Evolutionary conservation across 305 asterid species (phyloP), one percentile per base, ranked within the genome.

Genomic region (Rubia peregrina): DNA sequence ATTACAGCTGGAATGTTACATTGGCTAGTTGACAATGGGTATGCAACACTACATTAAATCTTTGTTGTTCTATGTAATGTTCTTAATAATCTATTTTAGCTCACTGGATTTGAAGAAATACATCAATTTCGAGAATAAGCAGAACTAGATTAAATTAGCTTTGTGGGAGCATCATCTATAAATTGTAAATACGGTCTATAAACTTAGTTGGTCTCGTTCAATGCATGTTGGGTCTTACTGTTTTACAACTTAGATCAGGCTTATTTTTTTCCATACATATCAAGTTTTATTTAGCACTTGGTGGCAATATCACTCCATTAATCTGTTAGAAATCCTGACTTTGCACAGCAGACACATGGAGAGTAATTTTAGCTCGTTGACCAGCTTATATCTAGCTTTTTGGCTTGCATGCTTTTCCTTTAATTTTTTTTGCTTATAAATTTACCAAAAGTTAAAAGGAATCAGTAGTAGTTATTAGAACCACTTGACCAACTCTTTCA

Each of bases 1-100:
- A 85, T 94, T 69, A 91, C 96, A n/a, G 87, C 97, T 21, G 97
- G 99, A 77, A 80, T 94, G 91, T 85, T 94, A 71, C 99, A 94
- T 78, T 94, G 97, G 96, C 89, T 94, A 73, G 95, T 80, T 72
- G 96, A 94, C 76, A 87, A 88, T 70, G 95, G 96, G 99, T 94
- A 91, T 67, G 73, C 46, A 59, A 67, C 42, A 67, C 44, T 48
- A 56, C 13, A 6, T 22, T 24, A 49, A 9, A 42, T 12, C 16
- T 22, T 16, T 56, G 10, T 16, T 65, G 72, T 14, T 48, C n/a
- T 56, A 11, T 14, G 61, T 56, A 19, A 55, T 69, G 19, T 7
- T 68, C 21, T 26, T 16, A 60, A 36, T 53, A 9, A 17, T 51
- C 19, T 36, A 36, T 73, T 40, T 41, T 12, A 17, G 33, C 33